Percentiles rank a stretch among this genome's conserved stretches.
Evolutionary conservation across 768 basidiomycete species (phyloP).

Genomic region (Boletus sp.): DNA sequence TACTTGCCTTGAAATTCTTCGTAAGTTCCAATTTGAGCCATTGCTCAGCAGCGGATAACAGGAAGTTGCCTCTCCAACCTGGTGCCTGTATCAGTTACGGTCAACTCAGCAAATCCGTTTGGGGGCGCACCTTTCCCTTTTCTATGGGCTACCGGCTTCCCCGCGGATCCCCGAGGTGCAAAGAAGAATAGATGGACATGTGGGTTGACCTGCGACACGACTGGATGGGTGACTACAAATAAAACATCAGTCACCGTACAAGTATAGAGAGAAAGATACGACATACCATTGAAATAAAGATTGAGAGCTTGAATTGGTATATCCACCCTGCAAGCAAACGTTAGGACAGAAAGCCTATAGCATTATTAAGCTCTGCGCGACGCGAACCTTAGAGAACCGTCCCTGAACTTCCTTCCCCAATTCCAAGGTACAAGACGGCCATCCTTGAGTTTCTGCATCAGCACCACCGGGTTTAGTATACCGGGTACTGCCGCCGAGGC

Average conservation of each 20-base stretch:
- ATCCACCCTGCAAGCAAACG: constrained; percentile 63
- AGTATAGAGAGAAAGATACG: neutral
- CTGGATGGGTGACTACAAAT: constrained; percentile 76
- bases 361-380: neutral
- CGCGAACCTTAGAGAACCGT: constrained; percentile 78
- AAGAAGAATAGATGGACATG: constrained; percentile 96
- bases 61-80: constrained; percentile 95
- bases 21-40: constrained; percentile 94
- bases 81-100: neutral
- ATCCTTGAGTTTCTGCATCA: constrained; percentile 87
- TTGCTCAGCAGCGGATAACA: constrained; percentile 90
- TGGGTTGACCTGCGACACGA: constrained; percentile 92
- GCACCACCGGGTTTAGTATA: constrained; percentile 90
- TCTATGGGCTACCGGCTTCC: constrained; percentile 91
- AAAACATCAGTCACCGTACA: neutral
- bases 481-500: constrained; percentile 96
- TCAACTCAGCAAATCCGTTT: neutral
- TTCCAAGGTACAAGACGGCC: constrained; percentile 88
- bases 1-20: constrained; percentile 84
- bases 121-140: constrained; percentile 76
- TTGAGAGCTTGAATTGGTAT: constrained; percentile 89
- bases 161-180: constrained; percentile 83
- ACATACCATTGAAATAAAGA: constrained; percentile 79
- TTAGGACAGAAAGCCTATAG: neutral
- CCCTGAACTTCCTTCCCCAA: constrained; percentile 92